Evolutionary conservation across 345 rosid species (phyloP).

Genomic region (Mallotus nudiflorus): DNA sequence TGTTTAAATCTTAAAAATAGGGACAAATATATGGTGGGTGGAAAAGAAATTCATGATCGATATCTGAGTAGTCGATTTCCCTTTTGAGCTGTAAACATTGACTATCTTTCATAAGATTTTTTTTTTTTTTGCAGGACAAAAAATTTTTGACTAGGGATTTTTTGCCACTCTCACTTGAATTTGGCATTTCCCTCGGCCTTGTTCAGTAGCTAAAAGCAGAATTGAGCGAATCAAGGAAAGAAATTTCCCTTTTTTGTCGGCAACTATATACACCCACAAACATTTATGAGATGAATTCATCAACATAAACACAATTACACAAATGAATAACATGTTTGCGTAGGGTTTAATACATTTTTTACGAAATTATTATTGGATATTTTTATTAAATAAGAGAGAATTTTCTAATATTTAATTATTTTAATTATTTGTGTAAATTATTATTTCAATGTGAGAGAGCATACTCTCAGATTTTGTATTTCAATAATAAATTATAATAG

Average conservation of each 20-base stretch:
- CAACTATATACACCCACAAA: too few relatives aligned
- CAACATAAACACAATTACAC: too few relatives aligned
- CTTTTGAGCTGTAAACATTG: constrained; percentile 7
- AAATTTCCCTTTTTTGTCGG: constrained; percentile 9
- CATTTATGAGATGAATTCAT: background rate
- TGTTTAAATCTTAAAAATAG: too few relatives aligned
- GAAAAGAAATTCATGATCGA: background rate
- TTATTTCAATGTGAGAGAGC: too few relatives aligned
- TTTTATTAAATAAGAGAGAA: too few relatives aligned
- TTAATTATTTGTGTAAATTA: too few relatives aligned
- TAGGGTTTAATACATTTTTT: background rate
- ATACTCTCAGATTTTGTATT: too few relatives aligned
- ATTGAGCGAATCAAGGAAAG: background rate
- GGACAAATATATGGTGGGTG: background rate
- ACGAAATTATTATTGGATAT: too few relatives aligned
- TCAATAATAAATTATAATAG: too few relatives aligned
- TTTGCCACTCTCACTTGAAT: background rate
- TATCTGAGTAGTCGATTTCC: background rate
- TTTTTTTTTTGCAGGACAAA: background rate
- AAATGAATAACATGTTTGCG: too few relatives aligned
- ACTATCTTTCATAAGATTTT: background rate
- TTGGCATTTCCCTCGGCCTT: background rate
- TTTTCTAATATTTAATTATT: too few relatives aligned
- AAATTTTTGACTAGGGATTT: background rate
- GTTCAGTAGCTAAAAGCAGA: too few relatives aligned